Base-by-base conservation (phyloP, 2,329 filamentous ascomycete species). In the Pseudogymnoascus sp. region DNA sequence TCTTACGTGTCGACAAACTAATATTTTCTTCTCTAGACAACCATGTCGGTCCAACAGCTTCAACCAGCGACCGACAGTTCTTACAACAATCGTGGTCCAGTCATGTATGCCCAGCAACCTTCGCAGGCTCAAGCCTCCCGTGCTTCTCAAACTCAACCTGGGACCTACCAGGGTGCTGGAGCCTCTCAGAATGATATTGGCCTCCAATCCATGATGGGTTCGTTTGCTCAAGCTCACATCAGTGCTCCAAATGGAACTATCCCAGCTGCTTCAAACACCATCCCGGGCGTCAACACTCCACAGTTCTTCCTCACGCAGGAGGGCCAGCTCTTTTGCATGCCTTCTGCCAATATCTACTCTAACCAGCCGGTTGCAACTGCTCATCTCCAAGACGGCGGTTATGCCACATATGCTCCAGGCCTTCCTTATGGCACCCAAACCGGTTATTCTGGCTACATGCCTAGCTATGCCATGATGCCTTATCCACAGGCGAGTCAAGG, bases 41-140 rank as follows among this genome's bases (percentile, higher is more conserved):
- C 67, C 70, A 74, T 74, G 72, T 70, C 72, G 70, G 73, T 72
- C 66, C 71, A 73, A 63, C 71, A 73, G 66, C 68, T 69, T 61
- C 61, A 69, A 56, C 67, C 64, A 60, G 66, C 66, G 56, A 59
- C 68, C 47, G 72, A 67, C 38, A 18, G 60, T 50, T 65, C 65
- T 62, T 68, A 66, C 66, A 68, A 66, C 64, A 67, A 65, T 66
- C 68, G 67, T 68, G 64, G 68, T 12, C 44, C 67, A 47, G 67
- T 66, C 64, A 72, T 74, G 71, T 74, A 72, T 66, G 62, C 66
- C 35, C 70, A 71, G 59, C 64, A 69, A 33, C 16, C 25, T 18
- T 44, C 33, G 18, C 70, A 71, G 66, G 59, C 66, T 62, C 72
- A 70, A 35, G 33, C 65, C 25, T 66, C 67, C 23, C 71, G 70